Conservation (phyloP, 768 basidiomycete genomes). For the Hypholoma fasciculare region DNA sequence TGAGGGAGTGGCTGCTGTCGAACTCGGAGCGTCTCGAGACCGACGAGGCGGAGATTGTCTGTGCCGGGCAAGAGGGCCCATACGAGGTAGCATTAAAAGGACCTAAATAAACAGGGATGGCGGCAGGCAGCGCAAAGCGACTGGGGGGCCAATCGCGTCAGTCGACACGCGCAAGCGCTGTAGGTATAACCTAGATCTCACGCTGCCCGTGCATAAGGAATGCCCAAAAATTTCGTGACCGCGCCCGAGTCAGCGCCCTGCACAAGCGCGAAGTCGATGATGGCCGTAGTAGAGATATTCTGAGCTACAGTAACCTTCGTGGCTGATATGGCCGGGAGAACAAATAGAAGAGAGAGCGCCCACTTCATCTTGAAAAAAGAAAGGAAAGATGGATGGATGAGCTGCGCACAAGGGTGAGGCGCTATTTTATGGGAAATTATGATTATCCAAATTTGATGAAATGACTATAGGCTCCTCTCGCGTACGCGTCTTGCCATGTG, state of each 20-base stretch:
- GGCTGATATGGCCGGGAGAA: background rate
- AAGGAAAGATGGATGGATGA: background rate
- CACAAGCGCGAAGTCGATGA: background rate
- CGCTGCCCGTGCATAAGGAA: conserved; percentile 50
- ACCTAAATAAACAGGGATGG: conserved; percentile 33
- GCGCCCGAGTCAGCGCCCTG: conserved; percentile 12
- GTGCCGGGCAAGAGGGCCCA: conserved; percentile 47
- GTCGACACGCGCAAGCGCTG: background rate
- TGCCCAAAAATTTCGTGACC: conserved; percentile 41
- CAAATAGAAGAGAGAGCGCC: background rate
- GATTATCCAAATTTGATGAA: too few species aligned
- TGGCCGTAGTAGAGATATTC: background rate
- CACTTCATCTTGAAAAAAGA: background rate
- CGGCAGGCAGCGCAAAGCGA: conserved; percentile 41
- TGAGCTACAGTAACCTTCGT: background rate
- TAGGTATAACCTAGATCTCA: conserved; percentile 20
- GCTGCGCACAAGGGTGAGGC: background rate
- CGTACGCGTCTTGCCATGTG: too few species aligned
- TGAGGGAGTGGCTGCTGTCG: background rate
- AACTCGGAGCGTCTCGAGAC: background rate
- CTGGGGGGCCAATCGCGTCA: conserved; percentile 13
- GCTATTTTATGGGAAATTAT: background rate
- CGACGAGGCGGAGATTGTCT: conserved; percentile 20
- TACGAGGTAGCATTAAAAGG: conserved; percentile 33
- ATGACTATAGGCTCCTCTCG: too few species aligned